A percentile compares a stretch with the other conserved stretches of the same genome.
Conservation (phyloP, 495 filamentous ascomycete species). For the Evansstolkia leycettana region DNA sequence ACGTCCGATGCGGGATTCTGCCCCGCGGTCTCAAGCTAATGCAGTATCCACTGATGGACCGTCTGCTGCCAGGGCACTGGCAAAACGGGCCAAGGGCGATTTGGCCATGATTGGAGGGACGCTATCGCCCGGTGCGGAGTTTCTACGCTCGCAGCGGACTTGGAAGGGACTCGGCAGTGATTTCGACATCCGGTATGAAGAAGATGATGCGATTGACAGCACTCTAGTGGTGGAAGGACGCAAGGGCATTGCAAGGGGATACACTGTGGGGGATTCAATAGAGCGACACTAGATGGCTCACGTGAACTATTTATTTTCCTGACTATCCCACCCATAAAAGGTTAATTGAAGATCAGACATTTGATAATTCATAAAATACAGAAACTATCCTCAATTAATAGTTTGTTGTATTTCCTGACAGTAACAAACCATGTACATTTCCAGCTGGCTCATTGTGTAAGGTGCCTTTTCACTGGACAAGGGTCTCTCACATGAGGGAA, state of each 20-base stretch:
- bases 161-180: constrained; percentile 93
- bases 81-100: constrained; percentile 52
- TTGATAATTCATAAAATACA: too few species aligned
- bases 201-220: constrained; percentile 36
- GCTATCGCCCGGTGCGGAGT: constrained; percentile 85
- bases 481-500: constrained; percentile 2
- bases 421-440: too few species aligned
- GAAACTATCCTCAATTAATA: too few species aligned
- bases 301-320: too few species aligned
- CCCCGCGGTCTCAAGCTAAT: constrained; percentile 19
- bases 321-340: too few species aligned
- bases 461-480: too few species aligned
- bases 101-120: constrained; percentile 66
- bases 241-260: constrained; percentile 82
- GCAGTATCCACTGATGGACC: constrained; percentile 16
- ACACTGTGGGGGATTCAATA: constrained; percentile 53
- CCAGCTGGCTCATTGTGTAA: too few species aligned
- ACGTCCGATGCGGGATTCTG: constrained; percentile 56
- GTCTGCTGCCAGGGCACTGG: constrained; percentile 33
- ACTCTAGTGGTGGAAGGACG: constrained; percentile 67
- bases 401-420: too few species aligned
- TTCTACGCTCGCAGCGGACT: constrained; percentile 64
- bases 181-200: constrained; percentile 56
- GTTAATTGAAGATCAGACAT: too few species aligned
- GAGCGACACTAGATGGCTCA: constrained; percentile 24